phyloP scores from a whole-genome alignment of 2,329 filamentous ascomycete species.

The Bipolaris bicolor region DNA sequence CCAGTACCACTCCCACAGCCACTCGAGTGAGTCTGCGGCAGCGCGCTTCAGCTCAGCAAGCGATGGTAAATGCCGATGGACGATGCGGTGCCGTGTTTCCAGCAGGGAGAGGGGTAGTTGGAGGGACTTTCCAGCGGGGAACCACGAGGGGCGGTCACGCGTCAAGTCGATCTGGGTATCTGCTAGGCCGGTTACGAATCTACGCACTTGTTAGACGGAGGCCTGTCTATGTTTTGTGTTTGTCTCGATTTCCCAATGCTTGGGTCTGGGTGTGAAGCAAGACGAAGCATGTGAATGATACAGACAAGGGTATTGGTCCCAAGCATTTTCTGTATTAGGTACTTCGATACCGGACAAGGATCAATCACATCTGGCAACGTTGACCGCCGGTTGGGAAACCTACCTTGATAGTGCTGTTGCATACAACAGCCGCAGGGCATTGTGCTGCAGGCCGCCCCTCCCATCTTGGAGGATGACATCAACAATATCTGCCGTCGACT shows the following conservation, averaged over 20 bases:
- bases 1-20: slow-evolving; percentile 95
- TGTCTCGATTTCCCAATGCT: neutral
- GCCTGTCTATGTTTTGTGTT: neutral
- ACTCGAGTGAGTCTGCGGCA: slow-evolving; percentile 72
- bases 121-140: slow-evolving; percentile 29
- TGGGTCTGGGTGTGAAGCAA: neutral
- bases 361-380: neutral
- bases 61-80: slow-evolving; percentile 84
- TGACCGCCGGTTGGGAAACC: neutral
- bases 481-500: slow-evolving; percentile 76
- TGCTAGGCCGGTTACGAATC: slow-evolving; percentile 80
- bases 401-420: slow-evolving; percentile 76
- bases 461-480: slow-evolving; percentile 72
- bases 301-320: neutral
- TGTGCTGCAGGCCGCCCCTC: slow-evolving; percentile 54
- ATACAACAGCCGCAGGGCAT: slow-evolving; percentile 72
- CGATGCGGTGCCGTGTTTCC: slow-evolving; percentile 86
- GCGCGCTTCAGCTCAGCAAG: slow-evolving; percentile 74
- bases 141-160: slow-evolving; percentile 38
- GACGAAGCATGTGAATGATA: neutral
- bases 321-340: too few species aligned
- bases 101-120: slow-evolving; percentile 72
- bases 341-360: neutral
- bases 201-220: slow-evolving; percentile 37
- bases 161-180: slow-evolving; percentile 61